A percentile compares a stretch with the other conserved stretches of the same genome.
phyloP scores from a whole-genome alignment of 1,139 yeast genomes.

The Kodamaea sp. region DNA sequence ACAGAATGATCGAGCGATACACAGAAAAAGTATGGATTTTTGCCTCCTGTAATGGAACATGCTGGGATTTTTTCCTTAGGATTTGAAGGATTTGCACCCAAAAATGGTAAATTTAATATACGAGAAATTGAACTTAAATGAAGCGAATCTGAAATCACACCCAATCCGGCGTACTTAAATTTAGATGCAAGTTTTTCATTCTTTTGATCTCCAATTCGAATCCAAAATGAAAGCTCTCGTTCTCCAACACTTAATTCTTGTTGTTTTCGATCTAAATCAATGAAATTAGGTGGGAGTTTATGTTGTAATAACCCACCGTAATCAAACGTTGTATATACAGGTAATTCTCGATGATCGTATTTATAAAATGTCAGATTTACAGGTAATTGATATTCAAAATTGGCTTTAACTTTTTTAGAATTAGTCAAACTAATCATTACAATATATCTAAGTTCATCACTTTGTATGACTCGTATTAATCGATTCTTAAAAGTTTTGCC shows the following conservation, averaged over 20 bases:
- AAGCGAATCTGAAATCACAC: conserved; percentile 35
- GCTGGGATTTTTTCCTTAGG: conserved; percentile 8
- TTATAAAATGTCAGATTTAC: conserved; percentile 25
- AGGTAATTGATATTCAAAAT: conserved; percentile 33
- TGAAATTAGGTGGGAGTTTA: conserved; percentile 28
- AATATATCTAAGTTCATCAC: conserved; percentile 28
- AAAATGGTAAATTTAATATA: conserved; percentile 21
- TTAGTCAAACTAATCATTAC: conserved; percentile 35
- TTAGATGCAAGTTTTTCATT: conserved; percentile 11
- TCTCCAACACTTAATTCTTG: conserved; percentile 23
- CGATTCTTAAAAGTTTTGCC: conserved; percentile 35
- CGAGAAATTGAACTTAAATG: conserved; percentile 30
- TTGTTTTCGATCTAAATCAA: conserved; percentile 17
- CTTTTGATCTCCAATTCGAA: conserved; percentile 25
- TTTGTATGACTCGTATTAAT: conserved; percentile 27
- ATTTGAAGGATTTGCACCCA: conserved; percentile 8
- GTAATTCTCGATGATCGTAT: conserved; percentile 24
- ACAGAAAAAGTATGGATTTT: conserved; percentile 31
- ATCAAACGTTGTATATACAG: conserved; percentile 15
- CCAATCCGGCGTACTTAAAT: conserved; percentile 25
- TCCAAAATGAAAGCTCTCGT: conserved; percentile 31
- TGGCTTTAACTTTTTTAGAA: conserved; percentile 12
- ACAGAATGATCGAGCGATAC: conserved; percentile 43
- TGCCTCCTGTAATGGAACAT: conserved; percentile 14
- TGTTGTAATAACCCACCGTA: conserved; percentile 24